Evolutionary conservation across 257 asterid species (phyloP), one percentile per base, ranked within the genome.

Genomic region (Linaria vulgaris): DNA sequence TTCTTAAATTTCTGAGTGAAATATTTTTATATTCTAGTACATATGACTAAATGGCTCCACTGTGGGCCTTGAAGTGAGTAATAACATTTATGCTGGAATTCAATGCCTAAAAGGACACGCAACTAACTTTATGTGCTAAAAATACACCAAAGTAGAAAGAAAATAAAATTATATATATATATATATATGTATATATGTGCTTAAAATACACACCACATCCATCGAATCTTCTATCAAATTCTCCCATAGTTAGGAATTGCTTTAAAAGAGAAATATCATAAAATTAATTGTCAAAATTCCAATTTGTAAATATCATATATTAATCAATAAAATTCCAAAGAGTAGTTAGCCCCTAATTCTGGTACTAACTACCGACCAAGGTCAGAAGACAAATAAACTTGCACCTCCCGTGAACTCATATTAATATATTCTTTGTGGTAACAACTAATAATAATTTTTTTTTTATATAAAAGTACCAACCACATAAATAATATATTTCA

Each of bases 201-300:
- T 68, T 41, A 49, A n/a, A 52, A 57, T 58, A 10, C 44, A 24
- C 49, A 21, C 56, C 63, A 44, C 75, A 72, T 63, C 75, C 67
- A 22, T 30, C 38, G 38, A 47, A 67, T 73, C 48, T 5, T 16
- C 17, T 45, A 8, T 34, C 9, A 61, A 17, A 44, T 44, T 41
- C 15, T 12, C 15, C 39, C 13, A 21, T 43, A 24, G 44, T 34
- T 13, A 47, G 69, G 30, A 69, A 41, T 27, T 44, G 56, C 46
- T 20, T 16, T 17, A 1, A 23, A 55, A 38, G 22, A 57, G 59
- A 56, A 24, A 58, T 0, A 55, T 30, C 11, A 34, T 1, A 7
- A 34, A 34, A 34, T 34, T 7, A 4, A 34, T 7, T 4, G 41
- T n/a, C n/a, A n/a, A 34, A 34, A 34, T 8, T 34, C 41, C 41